Conservation (phyloP, 176 grass and related monocot genomes). For the Miscanthus lutarioriparius region DNA sequence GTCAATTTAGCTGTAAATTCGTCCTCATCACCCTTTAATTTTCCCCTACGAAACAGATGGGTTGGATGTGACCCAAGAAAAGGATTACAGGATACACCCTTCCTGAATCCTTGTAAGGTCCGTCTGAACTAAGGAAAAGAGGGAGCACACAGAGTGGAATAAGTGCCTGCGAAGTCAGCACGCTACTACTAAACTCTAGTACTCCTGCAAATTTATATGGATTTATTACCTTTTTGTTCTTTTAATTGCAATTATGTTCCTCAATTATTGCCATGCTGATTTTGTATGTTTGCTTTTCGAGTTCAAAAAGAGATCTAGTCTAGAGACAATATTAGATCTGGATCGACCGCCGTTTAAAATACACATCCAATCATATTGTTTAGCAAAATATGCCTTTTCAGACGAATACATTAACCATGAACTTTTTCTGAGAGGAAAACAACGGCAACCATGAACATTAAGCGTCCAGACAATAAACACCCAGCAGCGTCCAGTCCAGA, state of each 20-base stretch:
- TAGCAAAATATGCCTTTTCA: constrained; percentile 10
- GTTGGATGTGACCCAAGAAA: constrained; percentile 41
- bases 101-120: background rate
- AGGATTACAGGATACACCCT: constrained; percentile 25
- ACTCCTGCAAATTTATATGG: background rate
- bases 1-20: constrained; percentile 50
- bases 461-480: constrained; percentile 5
- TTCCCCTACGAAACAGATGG: constrained; percentile 28
- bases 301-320: background rate
- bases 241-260: constrained; percentile 12
- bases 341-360: background rate
- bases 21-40: background rate
- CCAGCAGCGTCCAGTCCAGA: constrained; percentile 36
- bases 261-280: constrained; percentile 4
- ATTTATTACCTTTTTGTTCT: background rate
- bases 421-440: background rate
- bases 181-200: background rate
- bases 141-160: background rate
- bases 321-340: background rate
- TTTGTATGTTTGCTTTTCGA: background rate
- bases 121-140: constrained; percentile 14
- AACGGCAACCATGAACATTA: background rate
- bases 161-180: constrained; percentile 9
- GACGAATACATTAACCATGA: background rate
- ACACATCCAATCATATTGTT: background rate